These are phyloP conservation scores for Gremmenia infestans DNA, from an alignment of 2,329 filamentous ascomycete species.

Conservation along the genomic window DNA sequence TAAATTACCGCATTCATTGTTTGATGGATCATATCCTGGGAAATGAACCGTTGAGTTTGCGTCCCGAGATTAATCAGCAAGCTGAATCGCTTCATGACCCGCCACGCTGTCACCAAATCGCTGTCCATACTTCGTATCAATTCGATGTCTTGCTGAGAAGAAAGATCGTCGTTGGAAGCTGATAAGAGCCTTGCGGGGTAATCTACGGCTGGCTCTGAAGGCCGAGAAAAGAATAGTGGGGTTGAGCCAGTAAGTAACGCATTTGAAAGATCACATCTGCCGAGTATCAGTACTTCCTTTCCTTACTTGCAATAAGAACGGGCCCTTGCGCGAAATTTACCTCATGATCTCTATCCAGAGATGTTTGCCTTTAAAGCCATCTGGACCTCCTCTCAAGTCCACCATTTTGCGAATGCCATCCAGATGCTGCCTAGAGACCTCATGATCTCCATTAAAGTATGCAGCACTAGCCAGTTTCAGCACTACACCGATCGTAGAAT, in stretches of 20 bases:
- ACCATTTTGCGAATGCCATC: conserved; percentile 36
- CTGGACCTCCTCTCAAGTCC: conserved; percentile 33
- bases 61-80: conserved; percentile 25
- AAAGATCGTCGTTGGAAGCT: neutral
- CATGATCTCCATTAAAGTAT: conserved; percentile 27
- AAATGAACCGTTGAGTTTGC: conserved; percentile 15
- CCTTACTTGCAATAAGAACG: neutral
- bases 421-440: conserved; percentile 32
- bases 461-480: conserved; percentile 32
- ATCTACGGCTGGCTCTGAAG: neutral
- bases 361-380: conserved; percentile 26
- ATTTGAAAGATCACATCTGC: neutral
- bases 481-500: conserved; percentile 33
- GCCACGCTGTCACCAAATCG: conserved; percentile 21
- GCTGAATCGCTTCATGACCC: conserved; percentile 24
- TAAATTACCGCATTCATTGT: conserved; percentile 32
- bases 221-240: neutral
- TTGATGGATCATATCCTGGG: conserved; percentile 17
- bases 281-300: neutral
- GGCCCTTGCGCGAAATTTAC: neutral
- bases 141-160: neutral
- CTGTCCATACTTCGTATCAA: conserved; percentile 9
- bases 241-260: neutral
- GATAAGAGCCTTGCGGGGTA: neutral
- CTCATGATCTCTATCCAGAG: conserved; percentile 1